These are phyloP conservation scores for Tephrocybe rancida DNA, from an alignment of 768 basidiomycete genomes.

Conservation along the genomic window DNA sequence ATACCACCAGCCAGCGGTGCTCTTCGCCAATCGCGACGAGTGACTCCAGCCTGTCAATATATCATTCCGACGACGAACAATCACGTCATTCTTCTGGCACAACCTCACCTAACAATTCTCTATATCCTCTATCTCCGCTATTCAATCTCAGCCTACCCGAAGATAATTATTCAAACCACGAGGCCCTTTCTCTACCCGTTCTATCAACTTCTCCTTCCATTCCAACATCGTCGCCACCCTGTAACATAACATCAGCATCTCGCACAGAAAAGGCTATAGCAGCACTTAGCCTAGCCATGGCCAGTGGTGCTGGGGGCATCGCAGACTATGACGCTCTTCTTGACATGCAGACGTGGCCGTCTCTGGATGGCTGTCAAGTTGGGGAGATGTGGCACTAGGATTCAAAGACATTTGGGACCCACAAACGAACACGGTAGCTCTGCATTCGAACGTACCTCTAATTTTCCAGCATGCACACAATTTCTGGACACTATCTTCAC, in stretches of 20 bases:
- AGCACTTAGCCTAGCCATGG: conserved; percentile 59
- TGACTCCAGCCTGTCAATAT: conserved; percentile 28
- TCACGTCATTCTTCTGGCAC: conserved; percentile 12
- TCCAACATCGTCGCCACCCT: neutral
- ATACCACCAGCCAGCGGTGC: conserved; percentile 24
- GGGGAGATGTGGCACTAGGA: conserved; percentile 56
- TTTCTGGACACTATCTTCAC: conserved; percentile 9
- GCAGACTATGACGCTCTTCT: conserved; percentile 57
- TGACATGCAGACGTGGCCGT: conserved; percentile 32
- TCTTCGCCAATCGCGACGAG: conserved; percentile 31
- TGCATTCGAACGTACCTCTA: neutral
- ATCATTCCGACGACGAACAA: conserved; percentile 39
- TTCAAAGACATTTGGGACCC: neutral
- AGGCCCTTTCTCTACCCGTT: conserved; percentile 30
- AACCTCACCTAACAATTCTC: conserved; percentile 10
- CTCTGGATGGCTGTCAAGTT: conserved; percentile 44
- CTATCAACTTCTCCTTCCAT: conserved; percentile 14
- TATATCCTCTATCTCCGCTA: conserved; percentile 16
- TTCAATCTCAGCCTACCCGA: conserved; percentile 35
- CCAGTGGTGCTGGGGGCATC: conserved; percentile 63
- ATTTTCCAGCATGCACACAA: neutral
- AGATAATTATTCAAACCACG: conserved; percentile 33
- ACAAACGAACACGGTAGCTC: neutral
- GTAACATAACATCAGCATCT: conserved; percentile 33
- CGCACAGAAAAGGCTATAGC: conserved; percentile 62